These are phyloP conservation scores for Cytospora paraplurivora DNA, from an alignment of 2,329 filamentous ascomycete species.

Conservation along the genomic window DNA sequence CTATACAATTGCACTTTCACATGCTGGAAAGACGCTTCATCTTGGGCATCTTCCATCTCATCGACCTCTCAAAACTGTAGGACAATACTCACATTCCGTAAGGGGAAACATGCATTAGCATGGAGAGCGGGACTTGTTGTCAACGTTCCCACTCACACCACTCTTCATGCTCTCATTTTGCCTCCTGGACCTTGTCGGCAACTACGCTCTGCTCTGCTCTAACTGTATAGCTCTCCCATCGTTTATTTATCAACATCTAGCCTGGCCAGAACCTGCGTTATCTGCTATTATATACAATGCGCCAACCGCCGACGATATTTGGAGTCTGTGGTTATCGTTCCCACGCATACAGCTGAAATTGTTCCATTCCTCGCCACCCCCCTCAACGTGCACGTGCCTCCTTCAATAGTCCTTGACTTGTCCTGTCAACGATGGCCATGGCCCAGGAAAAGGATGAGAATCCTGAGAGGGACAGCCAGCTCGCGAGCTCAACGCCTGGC, in stretches of 20 bases:
- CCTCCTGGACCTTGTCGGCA: neutral
- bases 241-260: neutral
- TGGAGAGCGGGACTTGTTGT: neutral
- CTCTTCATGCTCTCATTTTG: neutral
- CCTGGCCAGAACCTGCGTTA: neutral
- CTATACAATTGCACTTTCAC: neutral
- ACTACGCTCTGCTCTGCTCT: neutral
- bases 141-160: neutral
- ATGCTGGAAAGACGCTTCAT: neutral
- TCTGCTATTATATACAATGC: neutral
- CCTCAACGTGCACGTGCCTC: neutral
- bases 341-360: neutral
- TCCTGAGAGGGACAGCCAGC: neutral
- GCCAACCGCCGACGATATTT: neutral
- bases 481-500: neutral
- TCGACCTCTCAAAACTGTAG: neutral
- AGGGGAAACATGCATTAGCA: conserved; percentile 1
- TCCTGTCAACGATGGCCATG: neutral
- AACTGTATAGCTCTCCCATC: neutral
- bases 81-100: neutral
- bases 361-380: too few relatives aligned
- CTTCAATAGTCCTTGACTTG: neutral
- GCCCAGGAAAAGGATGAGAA: neutral
- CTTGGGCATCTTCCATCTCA: neutral
- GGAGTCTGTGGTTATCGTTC: neutral